Percentiles rank a stretch among this genome's conserved stretches.
phyloP scores from a whole-genome alignment of 805 yeast genomes.

The Metschnikowia shivogae region DNA sequence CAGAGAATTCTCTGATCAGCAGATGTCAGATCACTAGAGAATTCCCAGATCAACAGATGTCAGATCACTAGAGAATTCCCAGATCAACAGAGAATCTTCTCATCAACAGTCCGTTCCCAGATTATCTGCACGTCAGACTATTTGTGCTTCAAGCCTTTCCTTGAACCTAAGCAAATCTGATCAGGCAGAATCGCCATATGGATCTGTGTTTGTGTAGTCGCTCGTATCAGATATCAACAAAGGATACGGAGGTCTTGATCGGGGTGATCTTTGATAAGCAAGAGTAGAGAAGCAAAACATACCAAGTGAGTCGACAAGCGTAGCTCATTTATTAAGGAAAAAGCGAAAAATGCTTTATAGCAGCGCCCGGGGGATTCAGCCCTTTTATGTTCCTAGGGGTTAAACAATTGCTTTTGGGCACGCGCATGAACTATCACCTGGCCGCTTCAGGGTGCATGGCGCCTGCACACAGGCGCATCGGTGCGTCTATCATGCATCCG shows the following conservation, averaged over 20 bases:
- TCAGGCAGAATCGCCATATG: no score
- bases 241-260: not conserved
- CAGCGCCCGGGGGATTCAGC: not conserved
- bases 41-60: no score
- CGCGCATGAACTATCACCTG: constrained; percentile 2
- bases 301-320: constrained; percentile 9
- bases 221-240: no score
- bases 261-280: not conserved
- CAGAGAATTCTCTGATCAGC: no score
- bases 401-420: constrained; percentile 3
- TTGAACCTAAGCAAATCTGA: no score
- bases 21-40: no score
- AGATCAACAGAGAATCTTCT: no score
- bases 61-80: no score
- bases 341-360: not conserved
- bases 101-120: no score
- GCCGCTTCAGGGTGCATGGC: constrained; percentile 1
- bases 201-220: no score
- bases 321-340: constrained; percentile 6
- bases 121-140: no score
- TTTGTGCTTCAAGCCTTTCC: no score
- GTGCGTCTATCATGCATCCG: constrained; percentile 5
- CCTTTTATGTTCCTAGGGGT: constrained; percentile 2
- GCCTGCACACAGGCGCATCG: constrained; percentile 4
- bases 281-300: constrained; percentile 1